phyloP scores from a whole-genome alignment of 495 filamentous ascomycete species.

The Tuber calosporum region DNA sequence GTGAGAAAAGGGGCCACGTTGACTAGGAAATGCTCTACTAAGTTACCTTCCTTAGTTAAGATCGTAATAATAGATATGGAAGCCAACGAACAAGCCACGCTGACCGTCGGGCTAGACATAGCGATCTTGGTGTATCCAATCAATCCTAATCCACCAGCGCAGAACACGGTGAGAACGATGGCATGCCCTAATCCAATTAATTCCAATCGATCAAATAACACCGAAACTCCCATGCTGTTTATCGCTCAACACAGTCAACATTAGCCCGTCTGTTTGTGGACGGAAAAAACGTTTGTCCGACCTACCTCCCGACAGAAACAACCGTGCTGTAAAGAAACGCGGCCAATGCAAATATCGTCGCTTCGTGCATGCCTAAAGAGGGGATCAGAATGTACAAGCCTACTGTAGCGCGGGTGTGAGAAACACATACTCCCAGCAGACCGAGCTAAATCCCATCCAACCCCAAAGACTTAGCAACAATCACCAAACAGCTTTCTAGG shows the following conservation, averaged over 20 bases:
- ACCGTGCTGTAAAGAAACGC: slow-evolving; percentile 78
- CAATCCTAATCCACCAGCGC: slow-evolving; percentile 80
- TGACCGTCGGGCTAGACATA: slow-evolving; percentile 77
- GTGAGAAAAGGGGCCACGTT: not conserved
- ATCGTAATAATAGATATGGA: slow-evolving; percentile 89
- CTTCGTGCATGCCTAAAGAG: slow-evolving; percentile 52
- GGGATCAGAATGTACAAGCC: slow-evolving; percentile 6
- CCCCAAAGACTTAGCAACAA: not conserved
- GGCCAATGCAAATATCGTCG: slow-evolving; percentile 69
- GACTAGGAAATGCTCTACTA: not conserved
- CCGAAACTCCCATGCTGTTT: slow-evolving; percentile 80
- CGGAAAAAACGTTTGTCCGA: not conserved
- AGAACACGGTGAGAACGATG: slow-evolving; percentile 76
- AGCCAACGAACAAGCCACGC: slow-evolving; percentile 81
- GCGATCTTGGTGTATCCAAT: slow-evolving; percentile 90
- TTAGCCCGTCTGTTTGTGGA: not conserved
- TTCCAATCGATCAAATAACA: slow-evolving; percentile 61
- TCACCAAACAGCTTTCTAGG: not conserved
- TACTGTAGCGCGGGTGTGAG: not conserved
- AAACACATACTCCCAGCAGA: slow-evolving; percentile 72
- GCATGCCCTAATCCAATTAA: slow-evolving; percentile 66
- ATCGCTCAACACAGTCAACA: not conserved
- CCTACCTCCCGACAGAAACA: slow-evolving; percentile 54
- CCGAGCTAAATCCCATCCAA: slow-evolving; percentile 49
- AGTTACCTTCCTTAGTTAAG: slow-evolving; percentile 76